Percentiles rank a stretch among this genome's conserved stretches.
These are phyloP conservation scores for Saccharomycopsis javanensis DNA, from an alignment of 805 yeast species.

Conservation along the genomic window DNA sequence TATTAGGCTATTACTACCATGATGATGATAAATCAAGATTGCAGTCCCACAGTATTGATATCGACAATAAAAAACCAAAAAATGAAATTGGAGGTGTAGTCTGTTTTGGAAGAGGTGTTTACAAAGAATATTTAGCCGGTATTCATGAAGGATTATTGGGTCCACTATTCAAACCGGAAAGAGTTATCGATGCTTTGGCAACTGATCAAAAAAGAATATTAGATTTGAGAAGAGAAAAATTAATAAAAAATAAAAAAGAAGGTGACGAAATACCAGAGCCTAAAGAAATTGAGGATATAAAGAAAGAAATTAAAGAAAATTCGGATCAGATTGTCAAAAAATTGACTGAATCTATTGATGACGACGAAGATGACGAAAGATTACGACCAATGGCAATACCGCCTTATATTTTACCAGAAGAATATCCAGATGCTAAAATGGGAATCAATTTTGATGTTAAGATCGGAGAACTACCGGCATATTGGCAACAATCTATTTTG, in stretches of 20 bases:
- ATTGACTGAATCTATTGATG: conserved; percentile 2
- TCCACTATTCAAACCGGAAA: conserved; percentile 54
- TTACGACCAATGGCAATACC: conserved; percentile 26
- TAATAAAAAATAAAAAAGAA: conserved; percentile 6
- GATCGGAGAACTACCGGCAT: conserved; percentile 37
- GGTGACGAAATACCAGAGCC: conserved; percentile 11
- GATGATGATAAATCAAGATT: conserved; percentile 21
- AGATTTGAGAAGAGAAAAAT: conserved; percentile 1
- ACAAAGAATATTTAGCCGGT: conserved; percentile 84
- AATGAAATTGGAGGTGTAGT: conserved; percentile 70
- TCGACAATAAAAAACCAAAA: conserved; percentile 33
- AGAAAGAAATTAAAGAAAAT: conserved; percentile 13
- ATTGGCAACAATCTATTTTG: conserved; percentile 68
- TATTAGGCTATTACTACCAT: conserved; percentile 50
- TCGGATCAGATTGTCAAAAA: conserved; percentile 14
- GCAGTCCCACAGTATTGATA: conserved; percentile 35
- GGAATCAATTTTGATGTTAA: conserved; percentile 19
- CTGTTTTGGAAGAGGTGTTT: conserved; percentile 93
- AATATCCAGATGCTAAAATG: conserved; percentile 49
- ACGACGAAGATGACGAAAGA: conserved; percentile 19
- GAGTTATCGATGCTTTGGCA: conserved; percentile 20
- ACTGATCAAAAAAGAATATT: conserved; percentile 7
- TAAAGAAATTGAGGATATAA: conserved; percentile 8
- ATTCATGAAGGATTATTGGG: conserved; percentile 93
- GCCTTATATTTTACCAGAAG: conserved; percentile 53